Percentiles rank a stretch among this genome's conserved stretches.
Evolutionary conservation across 352 stramenopile species (phyloP).

Genomic region (Phytopythium aichiense): DNA sequence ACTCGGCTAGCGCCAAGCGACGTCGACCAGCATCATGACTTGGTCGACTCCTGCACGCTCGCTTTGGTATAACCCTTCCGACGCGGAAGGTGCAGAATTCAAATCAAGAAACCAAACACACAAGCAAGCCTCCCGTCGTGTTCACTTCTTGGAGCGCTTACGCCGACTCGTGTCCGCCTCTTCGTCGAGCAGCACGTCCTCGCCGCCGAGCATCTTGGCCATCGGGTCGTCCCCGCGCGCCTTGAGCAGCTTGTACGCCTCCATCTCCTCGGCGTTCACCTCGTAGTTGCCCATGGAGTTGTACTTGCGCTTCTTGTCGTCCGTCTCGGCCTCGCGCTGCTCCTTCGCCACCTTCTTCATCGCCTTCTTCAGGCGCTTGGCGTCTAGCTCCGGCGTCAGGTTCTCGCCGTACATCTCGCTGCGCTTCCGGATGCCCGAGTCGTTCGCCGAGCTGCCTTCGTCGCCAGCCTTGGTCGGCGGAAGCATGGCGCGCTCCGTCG

Average conservation of each 20-base stretch:
- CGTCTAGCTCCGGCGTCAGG: constrained; percentile 61
- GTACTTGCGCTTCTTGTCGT: constrained; percentile 93
- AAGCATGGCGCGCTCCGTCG: constrained; percentile 49
- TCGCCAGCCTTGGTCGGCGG: constrained; percentile 12
- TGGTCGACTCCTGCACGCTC: background rate
- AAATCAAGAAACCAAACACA: constrained; percentile 1
- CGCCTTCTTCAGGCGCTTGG: constrained; percentile 84
- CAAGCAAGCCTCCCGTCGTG: background rate
- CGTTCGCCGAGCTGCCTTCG: constrained; percentile 1
- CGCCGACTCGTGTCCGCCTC: constrained; percentile 16
- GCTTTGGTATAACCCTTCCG: background rate
- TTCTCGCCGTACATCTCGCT: constrained; percentile 91
- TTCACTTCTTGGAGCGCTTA: constrained; percentile 13
- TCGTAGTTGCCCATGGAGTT: constrained; percentile 90
- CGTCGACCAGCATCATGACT: background rate
- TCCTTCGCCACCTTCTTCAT: constrained; percentile 74
- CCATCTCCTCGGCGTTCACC: constrained; percentile 95
- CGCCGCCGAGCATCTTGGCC: constrained; percentile 83
- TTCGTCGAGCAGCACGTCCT: constrained; percentile 45
- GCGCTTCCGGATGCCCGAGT: constrained; percentile 41
- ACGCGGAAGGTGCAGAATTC: background rate
- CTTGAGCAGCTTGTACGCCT: constrained; percentile 93
- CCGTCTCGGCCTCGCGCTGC: constrained; percentile 40
- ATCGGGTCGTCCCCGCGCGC: constrained; percentile 90
- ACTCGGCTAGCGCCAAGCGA: background rate